Base-by-base conservation (phyloP, 1,284 basidiomycete species). In the Apiotrichum siamense region DNA sequence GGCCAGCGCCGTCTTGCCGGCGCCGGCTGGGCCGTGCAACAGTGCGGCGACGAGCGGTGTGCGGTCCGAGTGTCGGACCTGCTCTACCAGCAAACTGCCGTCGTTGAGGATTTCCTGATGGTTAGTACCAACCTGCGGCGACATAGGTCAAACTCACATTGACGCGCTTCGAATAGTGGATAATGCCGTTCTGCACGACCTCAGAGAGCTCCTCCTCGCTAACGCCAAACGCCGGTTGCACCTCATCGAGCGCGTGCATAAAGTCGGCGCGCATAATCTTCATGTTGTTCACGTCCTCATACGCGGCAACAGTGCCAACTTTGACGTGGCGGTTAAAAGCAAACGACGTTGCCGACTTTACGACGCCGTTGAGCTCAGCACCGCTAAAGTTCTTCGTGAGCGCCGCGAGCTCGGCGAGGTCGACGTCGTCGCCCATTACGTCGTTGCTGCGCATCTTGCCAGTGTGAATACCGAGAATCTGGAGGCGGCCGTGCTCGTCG, bases 311-410 rank as follows among this genome's bases (percentile, higher is more conserved):
- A 3, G 92, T 94, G 17, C 96, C 96, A 50, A 97, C 88, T 77
- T 97, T 97, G 66, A 97, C 91, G 73, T 97, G 94, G 47, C 94
- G 80, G 67, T 91, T 96, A 78, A 98, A 96, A 15, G 96, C 94
- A 67, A 96, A 99, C 80, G 86, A 90, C 1, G 96, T 94, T 27
- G 94, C 96, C 64, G 90, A 94, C 80, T 97, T 98, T 69, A 98
- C 88, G 47, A 99, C 78, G 67, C 96, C 96, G 48, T 84, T 84
- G 57, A 99, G 88, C 76, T 99, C 96, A 15, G 96, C 96, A 58
- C 96, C 96, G 5, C 87, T 91, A 70, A 97, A 99, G 78, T 98
- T 98, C 80, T 97, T 99, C 45, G 94, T 97, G 40, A 83, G 60
- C 11, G 78, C 72, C 0, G 96, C 89, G 20, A 99, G 81, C 71